phyloP scores from a whole-genome alignment of 164 flowering plant species.

The Aristolochia californica region DNA sequence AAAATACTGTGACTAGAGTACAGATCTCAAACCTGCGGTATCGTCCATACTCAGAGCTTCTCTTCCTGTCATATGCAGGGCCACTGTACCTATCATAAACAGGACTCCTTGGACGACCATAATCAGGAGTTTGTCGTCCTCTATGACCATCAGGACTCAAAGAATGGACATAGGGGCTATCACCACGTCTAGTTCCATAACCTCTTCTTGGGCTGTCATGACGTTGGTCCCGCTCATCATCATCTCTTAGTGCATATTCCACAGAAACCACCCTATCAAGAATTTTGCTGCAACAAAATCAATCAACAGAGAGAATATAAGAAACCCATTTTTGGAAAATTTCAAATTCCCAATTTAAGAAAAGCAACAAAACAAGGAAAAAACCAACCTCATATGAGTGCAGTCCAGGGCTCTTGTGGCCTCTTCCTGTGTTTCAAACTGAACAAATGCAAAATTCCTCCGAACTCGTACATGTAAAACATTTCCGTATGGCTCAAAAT shows the following conservation, averaged over 20 bases:
- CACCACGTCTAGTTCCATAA: conserved; percentile 10
- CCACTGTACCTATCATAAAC: conserved; percentile 20
- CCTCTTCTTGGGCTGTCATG: conserved; percentile 45
- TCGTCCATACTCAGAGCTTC: conserved; percentile 27
- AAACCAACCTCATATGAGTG: conserved; percentile 76
- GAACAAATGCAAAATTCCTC: conserved; percentile 89
- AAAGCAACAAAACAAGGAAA: not conserved
- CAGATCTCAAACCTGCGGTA: conserved; percentile 16
- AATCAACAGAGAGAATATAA: not conserved
- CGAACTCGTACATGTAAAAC: conserved; percentile 65
- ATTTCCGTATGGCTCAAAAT: conserved; percentile 81
- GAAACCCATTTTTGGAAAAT: not conserved
- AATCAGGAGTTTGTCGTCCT: conserved; percentile 28
- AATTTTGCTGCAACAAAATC: conserved; percentile 46
- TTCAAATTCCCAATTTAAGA: not conserved
- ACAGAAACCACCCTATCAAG: conserved; percentile 86
- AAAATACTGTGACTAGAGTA: too few species aligned
- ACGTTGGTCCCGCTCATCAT: conserved; percentile 54
- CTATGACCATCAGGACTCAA: conserved; percentile 20
- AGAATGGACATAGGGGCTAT: conserved; percentile 23
- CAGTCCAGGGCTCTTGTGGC: conserved; percentile 86
- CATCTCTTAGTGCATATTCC: conserved; percentile 90
- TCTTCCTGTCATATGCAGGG: conserved; percentile 15
- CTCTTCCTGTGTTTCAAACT: conserved; percentile 80
- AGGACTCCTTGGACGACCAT: conserved; percentile 27